Evolutionary conservation across 2,329 filamentous ascomycete species (phyloP), one percentile per base, ranked within the genome.

Genomic region (Lasiodiplodia gonubiensis): DNA sequence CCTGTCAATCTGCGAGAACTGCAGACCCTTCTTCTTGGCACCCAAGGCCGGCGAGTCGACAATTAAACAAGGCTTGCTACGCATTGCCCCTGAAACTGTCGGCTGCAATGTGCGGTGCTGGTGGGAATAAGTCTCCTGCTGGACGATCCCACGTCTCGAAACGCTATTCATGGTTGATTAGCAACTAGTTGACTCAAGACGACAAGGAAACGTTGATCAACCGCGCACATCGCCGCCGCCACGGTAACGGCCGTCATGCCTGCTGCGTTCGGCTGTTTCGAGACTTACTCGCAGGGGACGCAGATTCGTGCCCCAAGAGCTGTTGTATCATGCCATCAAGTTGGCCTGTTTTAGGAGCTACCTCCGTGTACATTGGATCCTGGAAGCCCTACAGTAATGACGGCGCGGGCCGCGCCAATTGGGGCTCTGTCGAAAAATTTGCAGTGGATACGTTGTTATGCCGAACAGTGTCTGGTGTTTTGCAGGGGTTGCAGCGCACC

Each of bases 381-480:
- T 37, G 49, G n/a, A 11, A 37, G 59, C 46, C 30, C 35, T 27
- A 37, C 39, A n/a, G 39, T 6, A 12, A 49, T 30, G 16, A 35
- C 59, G 59, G 59, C 12, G 49, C 46, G 46, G 51, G 21, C 42
- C 59, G 59, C 30, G 23, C 59, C 59, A 63, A 63, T 63, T 63
- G 59, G n/a, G 42, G 39, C 16, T 11, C 10, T 18, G 53, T 37
- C 59, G 30, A 33, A 51, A 63, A 63, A 52, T 63, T 51, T 52
- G 59, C 57, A 37, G 59, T 63, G 59, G 42, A 63, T 63, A 63
- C 59, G 59, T 63, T 37, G 46, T 63, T 35, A 63, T 63, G 59
- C 59, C 42, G 59, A 63, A n/a, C 46, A 18, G 11, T 48, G 25
- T 46, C n/a, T 63, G 59, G 59, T 63, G 59, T 63, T 63, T 30